Conservation (phyloP, 495 filamentous ascomycete species). For the Penicillium antarcticum region DNA sequence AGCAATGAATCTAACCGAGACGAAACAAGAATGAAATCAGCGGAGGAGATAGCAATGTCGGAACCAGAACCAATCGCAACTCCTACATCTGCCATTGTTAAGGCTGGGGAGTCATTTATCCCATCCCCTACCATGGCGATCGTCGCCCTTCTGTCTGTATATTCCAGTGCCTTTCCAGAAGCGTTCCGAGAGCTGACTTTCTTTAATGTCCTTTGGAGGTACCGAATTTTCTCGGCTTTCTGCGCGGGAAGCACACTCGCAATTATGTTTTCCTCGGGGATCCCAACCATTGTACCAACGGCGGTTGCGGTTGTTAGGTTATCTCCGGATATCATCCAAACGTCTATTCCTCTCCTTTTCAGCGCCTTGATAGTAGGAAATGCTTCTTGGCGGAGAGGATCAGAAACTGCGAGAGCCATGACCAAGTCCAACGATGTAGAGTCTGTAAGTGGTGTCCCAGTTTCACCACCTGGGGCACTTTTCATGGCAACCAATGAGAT, state of each 20-base stretch:
- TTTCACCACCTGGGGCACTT: background rate
- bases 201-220: constrained; percentile 49
- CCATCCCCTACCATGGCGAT: background rate
- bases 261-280: constrained; percentile 63
- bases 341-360: constrained; percentile 52
- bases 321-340: constrained; percentile 83
- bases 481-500: constrained; percentile 1
- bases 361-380: constrained; percentile 54
- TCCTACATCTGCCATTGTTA: constrained; percentile 1
- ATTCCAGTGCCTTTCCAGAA: background rate
- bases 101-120: background rate
- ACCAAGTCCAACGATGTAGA: background rate
- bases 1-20: constrained; percentile 54
- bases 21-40: constrained; percentile 64
- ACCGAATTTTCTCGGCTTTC: constrained; percentile 71
- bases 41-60: constrained; percentile 14
- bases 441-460: background rate
- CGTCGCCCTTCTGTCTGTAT: background rate
- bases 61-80: constrained; percentile 1
- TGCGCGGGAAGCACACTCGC: constrained; percentile 71
- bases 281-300: constrained; percentile 62
- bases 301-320: constrained; percentile 26
- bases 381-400: constrained; percentile 65
- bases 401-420: constrained; percentile 32
- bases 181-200: background rate